Base-by-base conservation (phyloP, 2,329 filamentous ascomycete genomes). In the Sarocladium strictum region DNA sequence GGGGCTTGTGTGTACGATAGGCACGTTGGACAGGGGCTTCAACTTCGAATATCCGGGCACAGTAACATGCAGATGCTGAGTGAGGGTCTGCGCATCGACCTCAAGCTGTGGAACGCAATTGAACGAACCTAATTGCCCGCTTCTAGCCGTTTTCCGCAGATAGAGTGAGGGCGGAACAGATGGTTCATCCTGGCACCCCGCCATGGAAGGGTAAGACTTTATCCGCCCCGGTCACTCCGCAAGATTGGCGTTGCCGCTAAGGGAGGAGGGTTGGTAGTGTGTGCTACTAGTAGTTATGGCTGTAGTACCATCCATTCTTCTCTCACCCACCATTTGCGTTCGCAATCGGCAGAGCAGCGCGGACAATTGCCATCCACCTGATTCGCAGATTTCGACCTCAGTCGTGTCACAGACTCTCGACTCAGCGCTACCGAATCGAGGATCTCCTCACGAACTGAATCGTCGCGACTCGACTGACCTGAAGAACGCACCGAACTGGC, bases 61-160 rank as follows among this genome's bases (percentile, higher is more conserved):
- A 12, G 47, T 51, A 24, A 51, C 27, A 51, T 51, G 47, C 47
- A 35, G 29, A 51, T 51, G 47, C 47, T 51, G 47, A 51, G 17
- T 32, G 47, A 51, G 11, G 47, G 19, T 10, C 27, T 47, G 43
- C 7, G 21, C 21, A 9, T 26, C 43, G 14, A 27, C 24, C 17
- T 10, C n/a, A 35, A 15, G n/a, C 6, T 14, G 21, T 35, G 23
- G 29, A 15, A 51, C 26, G 47, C 12, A 33, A 33, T 51, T 32
- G 3, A 33, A 23, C 21, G 10, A 33, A 7, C 11, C 9, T 23
- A 33, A 5, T 23, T 15, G 4, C 14, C 47, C 47, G 47, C 47
- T 35, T 33, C 47, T 51, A 51, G 21, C 47, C 47, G 47, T 51
- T 33, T 49, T 51, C 47, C 47, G 47, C 29, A 33, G 26, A 47